Evolutionary conservation across 805 yeast genomes (phyloP).

Genomic region (Ogataea pilisensis): DNA sequence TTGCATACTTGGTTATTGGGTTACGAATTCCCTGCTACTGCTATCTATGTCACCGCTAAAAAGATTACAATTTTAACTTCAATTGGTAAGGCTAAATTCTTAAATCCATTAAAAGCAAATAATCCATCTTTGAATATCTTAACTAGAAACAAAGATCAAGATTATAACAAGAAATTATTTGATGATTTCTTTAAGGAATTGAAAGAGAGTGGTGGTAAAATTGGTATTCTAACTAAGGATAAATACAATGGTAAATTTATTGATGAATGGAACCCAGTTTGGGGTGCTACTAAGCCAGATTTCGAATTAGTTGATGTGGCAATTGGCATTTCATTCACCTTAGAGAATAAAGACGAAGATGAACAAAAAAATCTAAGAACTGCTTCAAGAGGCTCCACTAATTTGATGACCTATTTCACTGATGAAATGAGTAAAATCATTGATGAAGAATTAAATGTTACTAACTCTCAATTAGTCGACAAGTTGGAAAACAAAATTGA

Average conservation of each 20-base stretch:
- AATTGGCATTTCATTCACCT: constrained; percentile 46
- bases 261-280: constrained; percentile 64
- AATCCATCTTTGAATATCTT: constrained; percentile 47
- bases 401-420: constrained; percentile 75
- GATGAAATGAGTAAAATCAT: constrained; percentile 84
- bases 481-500: constrained; percentile 79
- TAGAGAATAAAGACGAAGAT: constrained; percentile 75
- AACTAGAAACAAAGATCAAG: constrained; percentile 78
- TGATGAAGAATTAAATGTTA: constrained; percentile 77
- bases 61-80: constrained; percentile 69
- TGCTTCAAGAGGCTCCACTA: constrained; percentile 75
- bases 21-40: constrained; percentile 93
- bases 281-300: constrained; percentile 32
- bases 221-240: constrained; percentile 76
- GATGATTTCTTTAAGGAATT: constrained; percentile 49
- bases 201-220: constrained; percentile 35
- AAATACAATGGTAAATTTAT: constrained; percentile 79
- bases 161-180: constrained; percentile 66
- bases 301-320: constrained; percentile 51
- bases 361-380: constrained; percentile 62
- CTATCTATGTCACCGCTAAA: constrained; percentile 57
- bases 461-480: constrained; percentile 71
- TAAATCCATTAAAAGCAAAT: constrained; percentile 51
- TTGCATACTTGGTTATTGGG: constrained; percentile 90
- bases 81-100: constrained; percentile 78